These are phyloP conservation scores for Rhodomyrtus psidioides DNA, from an alignment of 441 rosid genomes.

Conservation along the genomic window DNA sequence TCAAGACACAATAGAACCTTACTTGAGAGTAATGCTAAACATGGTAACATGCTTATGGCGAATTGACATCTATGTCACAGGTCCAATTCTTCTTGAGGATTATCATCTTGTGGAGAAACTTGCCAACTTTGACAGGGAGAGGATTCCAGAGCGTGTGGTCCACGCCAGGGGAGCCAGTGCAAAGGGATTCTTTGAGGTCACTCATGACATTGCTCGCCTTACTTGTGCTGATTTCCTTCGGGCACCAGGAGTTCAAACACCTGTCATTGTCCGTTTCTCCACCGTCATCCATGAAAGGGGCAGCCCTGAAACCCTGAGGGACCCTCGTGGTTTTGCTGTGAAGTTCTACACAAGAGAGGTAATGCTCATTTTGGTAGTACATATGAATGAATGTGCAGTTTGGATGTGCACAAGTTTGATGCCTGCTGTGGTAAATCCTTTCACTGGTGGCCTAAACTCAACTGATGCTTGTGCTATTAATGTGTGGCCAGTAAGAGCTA, in stretches of 20 bases:
- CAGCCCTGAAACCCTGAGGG: conserved; percentile 3
- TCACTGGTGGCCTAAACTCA: background rate
- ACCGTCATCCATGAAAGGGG: background rate
- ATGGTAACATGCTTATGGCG: background rate
- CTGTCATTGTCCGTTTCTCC: background rate
- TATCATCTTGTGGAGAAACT: conserved; percentile 2
- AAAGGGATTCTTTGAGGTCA: conserved; percentile 3
- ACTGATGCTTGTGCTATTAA: background rate
- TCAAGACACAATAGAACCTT: background rate
- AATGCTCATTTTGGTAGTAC: background rate
- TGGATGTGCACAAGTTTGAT: background rate
- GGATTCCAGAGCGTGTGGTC: conserved; percentile 3
- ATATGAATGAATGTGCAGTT: background rate
- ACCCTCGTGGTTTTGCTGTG: conserved; percentile 1
- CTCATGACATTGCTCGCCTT: background rate
- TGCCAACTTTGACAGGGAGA: conserved; percentile 1
- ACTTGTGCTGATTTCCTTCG: conserved; percentile 1
- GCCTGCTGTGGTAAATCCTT: background rate
- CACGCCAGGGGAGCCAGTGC: conserved; percentile 3
- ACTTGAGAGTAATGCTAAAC: background rate
- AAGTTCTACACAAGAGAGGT: conserved; percentile 3
- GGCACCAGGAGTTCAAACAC: background rate
- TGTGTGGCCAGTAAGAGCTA: background rate
- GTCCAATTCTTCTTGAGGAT: conserved; percentile 3
- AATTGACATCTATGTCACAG: background rate